phyloP scores from a whole-genome alignment of 805 yeast species.

The Candida sonorensis region DNA sequence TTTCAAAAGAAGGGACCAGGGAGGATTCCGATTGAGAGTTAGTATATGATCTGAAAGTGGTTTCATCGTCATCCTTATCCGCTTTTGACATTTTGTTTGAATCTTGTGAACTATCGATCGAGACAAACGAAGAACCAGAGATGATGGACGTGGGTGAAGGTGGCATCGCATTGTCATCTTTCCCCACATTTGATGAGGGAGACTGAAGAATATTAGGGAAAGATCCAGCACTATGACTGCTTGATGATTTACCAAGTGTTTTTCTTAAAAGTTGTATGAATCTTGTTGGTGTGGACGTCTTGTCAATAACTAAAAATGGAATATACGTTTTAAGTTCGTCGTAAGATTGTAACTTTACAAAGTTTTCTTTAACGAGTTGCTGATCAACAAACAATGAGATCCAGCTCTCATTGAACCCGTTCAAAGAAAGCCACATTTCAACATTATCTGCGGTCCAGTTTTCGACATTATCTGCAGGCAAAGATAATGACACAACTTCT shows the following conservation, averaged over 20 bases:
- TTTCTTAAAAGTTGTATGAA: conserved; percentile 50
- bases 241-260: conserved; percentile 25
- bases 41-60: too few species aligned
- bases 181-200: too few species aligned
- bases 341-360: conserved; percentile 62
- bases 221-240: background rate
- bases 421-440: conserved; percentile 56
- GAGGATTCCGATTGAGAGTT: too few species aligned
- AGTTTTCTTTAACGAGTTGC: conserved; percentile 54
- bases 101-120: background rate
- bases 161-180: background rate
- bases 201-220: conserved; percentile 3
- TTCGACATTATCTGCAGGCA: conserved; percentile 47
- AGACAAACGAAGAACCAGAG: conserved; percentile 12
- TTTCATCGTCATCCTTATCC: too few species aligned
- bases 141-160: conserved; percentile 15
- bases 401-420: conserved; percentile 73
- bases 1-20: too few species aligned
- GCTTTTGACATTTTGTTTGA: too few species aligned
- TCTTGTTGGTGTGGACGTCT: conserved; percentile 43
- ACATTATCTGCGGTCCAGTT: conserved; percentile 49
- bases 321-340: conserved; percentile 33
- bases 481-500: conserved; percentile 29
- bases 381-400: conserved; percentile 50
- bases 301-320: conserved; percentile 35